Evolutionary conservation across 2,329 filamentous ascomycete species (phyloP), one percentile per base, ranked within the genome.

Genomic region (Aspergillus amoenus): DNA sequence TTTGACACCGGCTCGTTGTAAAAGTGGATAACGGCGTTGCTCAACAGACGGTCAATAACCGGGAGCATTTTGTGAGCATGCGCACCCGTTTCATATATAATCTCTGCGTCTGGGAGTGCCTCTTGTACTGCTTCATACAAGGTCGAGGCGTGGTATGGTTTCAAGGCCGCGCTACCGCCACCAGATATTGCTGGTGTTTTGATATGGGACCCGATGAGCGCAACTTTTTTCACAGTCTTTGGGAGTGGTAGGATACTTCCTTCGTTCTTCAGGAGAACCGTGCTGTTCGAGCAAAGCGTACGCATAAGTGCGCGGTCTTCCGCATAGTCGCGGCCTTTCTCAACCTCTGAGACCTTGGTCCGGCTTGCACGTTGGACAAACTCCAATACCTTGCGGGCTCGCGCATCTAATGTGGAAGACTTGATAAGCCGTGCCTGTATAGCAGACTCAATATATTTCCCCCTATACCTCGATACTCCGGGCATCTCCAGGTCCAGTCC

Each of bases 261-360:
- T 4, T 89, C 81, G 66, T 92, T 92, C 73, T 91, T 90, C 24
- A 91, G 74, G 9, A 91, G 76, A 1, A 91, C 88, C 17, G 90
- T 85, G 34, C 54, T 15, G 84, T 84, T 67, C 89, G 86, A 12
- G 83, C 81, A 44, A 84, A 87, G 30, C 88, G 81, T 78, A 0
- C 82, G 87, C 66, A 90, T 75, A 15, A 78, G 74, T 0, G 74
- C 78, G 44, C 68, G 72, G 66, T 86, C 83, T 0, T 78, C 76
- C 0, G 80, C 48, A 18, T 46, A 39, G 42, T 56, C 42, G 17
- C 47, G 54, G 13, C 54, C 54, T 42, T 56, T 46, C 15, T 56
- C 82, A 37, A 79, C 73, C 66, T 85, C 81, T 3, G 79, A 74
- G 8, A 87, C 77, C 0, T 79, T 80, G 3, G 81, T 78, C 18